Evolutionary conservation across 1,139 yeast genomes (phyloP).

Genomic region (Kodamaea arcana): DNA sequence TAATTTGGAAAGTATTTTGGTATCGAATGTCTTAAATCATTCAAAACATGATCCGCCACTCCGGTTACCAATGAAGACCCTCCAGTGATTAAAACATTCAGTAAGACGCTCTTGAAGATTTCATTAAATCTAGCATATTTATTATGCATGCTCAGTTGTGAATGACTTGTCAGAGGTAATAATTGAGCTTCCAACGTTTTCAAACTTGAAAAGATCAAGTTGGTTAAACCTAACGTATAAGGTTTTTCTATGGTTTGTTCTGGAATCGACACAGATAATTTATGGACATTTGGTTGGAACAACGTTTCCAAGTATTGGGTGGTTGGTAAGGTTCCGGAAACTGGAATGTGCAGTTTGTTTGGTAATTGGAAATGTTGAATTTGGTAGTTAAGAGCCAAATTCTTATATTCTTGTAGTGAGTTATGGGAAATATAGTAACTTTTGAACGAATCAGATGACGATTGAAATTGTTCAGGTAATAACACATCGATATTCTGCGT

Average conservation of each 20-base stretch:
- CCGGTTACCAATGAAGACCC: slow-evolving; percentile 59
- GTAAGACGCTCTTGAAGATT: slow-evolving; percentile 39
- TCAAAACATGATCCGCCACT: slow-evolving; percentile 55
- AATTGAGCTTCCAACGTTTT: slow-evolving; percentile 34
- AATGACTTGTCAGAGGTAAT: slow-evolving; percentile 22
- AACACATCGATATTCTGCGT: slow-evolving; percentile 23
- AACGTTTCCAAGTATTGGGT: slow-evolving; percentile 44
- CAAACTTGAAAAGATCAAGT: slow-evolving; percentile 39
- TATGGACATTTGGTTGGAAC: slow-evolving; percentile 48
- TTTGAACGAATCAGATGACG: slow-evolving; percentile 42
- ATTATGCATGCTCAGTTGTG: slow-evolving; percentile 11
- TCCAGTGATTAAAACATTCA: slow-evolving; percentile 68
- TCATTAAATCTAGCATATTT: slow-evolving; percentile 38
- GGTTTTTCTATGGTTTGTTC: slow-evolving; percentile 40
- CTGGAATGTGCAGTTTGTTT: slow-evolving; percentile 35
- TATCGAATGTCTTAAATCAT: slow-evolving; percentile 50
- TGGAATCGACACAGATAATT: slow-evolving; percentile 22
- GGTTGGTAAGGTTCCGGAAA: slow-evolving; percentile 28
- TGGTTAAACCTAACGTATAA: slow-evolving; percentile 43
- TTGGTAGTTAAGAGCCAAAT: slow-evolving; percentile 15
- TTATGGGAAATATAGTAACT: slow-evolving; percentile 40
- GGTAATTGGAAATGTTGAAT: slow-evolving; percentile 46
- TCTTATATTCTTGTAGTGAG: slow-evolving; percentile 48
- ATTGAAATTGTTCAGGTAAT: slow-evolving; percentile 19
- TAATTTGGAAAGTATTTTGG: slow-evolving; percentile 49